These are phyloP conservation scores for Aspergillaceae sp. DNA, from an alignment of 2,329 filamentous ascomycete species.

Conservation along the genomic window DNA sequence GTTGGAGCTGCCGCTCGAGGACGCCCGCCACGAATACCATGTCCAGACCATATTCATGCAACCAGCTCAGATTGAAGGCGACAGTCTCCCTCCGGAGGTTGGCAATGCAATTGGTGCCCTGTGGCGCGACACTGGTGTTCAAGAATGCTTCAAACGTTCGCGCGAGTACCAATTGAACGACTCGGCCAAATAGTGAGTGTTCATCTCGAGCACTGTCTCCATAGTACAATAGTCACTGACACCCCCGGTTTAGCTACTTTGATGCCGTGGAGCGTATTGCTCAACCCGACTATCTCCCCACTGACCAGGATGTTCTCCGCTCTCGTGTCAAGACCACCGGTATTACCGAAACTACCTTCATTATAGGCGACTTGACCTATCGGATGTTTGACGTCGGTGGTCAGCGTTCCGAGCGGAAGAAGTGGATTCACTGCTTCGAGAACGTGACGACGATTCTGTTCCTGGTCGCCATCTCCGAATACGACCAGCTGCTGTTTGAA, in stretches of 20 bases:
- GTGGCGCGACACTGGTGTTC: slow-evolving; percentile 87
- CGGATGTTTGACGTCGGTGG: slow-evolving; percentile 97
- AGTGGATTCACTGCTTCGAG: slow-evolving; percentile 99
- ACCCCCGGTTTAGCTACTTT: slow-evolving; percentile 61
- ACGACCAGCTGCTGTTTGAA: slow-evolving; percentile 91
- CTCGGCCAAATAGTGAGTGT: slow-evolving; percentile 82
- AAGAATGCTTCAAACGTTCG: slow-evolving; percentile 91
- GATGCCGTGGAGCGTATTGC: slow-evolving; percentile 89
- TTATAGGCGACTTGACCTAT: slow-evolving; percentile 89
- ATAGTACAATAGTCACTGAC: too few species aligned
- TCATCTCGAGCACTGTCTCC: too few species aligned
- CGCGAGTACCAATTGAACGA: slow-evolving; percentile 95
- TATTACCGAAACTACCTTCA: slow-evolving; percentile 95
- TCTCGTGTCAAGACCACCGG: slow-evolving; percentile 97
- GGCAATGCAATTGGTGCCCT: slow-evolving; percentile 85
- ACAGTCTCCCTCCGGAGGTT: slow-evolving; percentile 87
- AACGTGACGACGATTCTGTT: slow-evolving; percentile 96
- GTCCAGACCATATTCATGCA: slow-evolving; percentile 99
- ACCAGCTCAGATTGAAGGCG: slow-evolving; percentile 90
- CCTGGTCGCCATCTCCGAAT: slow-evolving; percentile 92
- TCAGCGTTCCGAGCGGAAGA: slow-evolving; percentile 92
- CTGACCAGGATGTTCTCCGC: slow-evolving; percentile 87
- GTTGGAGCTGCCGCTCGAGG: slow-evolving; percentile 71
- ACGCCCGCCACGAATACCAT: slow-evolving; percentile 90
- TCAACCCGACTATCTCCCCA: slow-evolving; percentile 85